phyloP scores from a whole-genome alignment of 306 rosid species.

The Elaeagnus macrophylla region DNA sequence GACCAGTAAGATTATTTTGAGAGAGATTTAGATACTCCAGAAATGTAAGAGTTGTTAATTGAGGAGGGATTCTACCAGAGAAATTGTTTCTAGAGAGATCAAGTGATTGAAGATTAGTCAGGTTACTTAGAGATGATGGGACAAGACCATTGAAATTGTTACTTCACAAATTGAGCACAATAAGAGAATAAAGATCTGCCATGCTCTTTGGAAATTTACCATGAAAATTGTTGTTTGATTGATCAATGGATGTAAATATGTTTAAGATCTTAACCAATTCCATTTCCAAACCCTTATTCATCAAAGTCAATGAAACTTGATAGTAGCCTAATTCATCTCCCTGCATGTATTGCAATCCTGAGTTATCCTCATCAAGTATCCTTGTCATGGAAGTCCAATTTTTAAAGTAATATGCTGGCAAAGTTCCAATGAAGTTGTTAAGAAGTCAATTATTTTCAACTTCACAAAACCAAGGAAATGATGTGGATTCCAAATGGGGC shows the following conservation, averaged over 20 bases:
- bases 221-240: not conserved
- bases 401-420: not conserved
- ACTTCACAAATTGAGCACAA: not conserved
- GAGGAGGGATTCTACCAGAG: not conserved
- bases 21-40: not conserved
- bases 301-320: not conserved
- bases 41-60: not conserved
- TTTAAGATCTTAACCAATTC: not conserved
- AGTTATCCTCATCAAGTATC: not conserved
- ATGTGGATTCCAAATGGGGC: conserved; percentile 5
- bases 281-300: not conserved
- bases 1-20: conserved; percentile 1
- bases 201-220: conserved; percentile 1
- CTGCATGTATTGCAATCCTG: not conserved
- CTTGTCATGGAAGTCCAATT: not conserved
- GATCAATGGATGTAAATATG: not conserved
- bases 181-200: not conserved
- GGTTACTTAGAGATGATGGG: not conserved
- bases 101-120: not conserved
- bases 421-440: not conserved
- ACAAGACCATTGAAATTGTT: not conserved
- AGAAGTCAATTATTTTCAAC: conserved; percentile 1
- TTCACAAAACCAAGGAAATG: not conserved
- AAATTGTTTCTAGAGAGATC: conserved; percentile 4
- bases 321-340: too few species aligned